Percentiles rank a stretch among this genome's conserved stretches.
Conservation (phyloP, 371 early-diverging fungal species). For the Circinella umbellata region DNA sequence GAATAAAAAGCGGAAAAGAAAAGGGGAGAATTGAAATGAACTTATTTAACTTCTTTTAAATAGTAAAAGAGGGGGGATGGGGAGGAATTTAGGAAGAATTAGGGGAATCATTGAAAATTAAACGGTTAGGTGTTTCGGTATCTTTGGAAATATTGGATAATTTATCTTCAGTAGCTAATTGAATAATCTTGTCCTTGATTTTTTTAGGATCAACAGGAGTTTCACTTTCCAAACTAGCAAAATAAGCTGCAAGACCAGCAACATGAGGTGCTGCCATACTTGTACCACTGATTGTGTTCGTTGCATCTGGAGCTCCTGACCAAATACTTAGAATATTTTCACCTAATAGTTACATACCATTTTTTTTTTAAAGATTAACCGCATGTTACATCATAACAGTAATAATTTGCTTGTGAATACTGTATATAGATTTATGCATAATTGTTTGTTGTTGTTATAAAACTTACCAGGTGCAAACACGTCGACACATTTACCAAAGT, state of each 20-base stretch:
- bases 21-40: too few relatives aligned
- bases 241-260: slow-evolving; percentile 94
- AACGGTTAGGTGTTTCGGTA: slow-evolving; percentile 75
- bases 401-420: too few relatives aligned
- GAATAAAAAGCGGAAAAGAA: too few relatives aligned
- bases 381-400: too few relatives aligned
- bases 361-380: too few relatives aligned
- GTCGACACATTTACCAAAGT: slow-evolving; percentile 93
- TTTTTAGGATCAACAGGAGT: slow-evolving; percentile 61
- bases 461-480: slow-evolving; percentile 96
- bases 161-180: slow-evolving; percentile 63
- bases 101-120: slow-evolving; percentile 67
- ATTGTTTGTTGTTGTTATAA: slow-evolving; percentile 66
- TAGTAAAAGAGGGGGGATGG: too few relatives aligned
- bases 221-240: slow-evolving; percentile 62
- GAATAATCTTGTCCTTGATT: slow-evolving; percentile 72
- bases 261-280: slow-evolving; percentile 91
- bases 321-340: slow-evolving; percentile 87
- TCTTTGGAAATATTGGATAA: slow-evolving; percentile 63
- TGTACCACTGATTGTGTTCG: slow-evolving; percentile 97
- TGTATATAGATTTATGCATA: not conserved
- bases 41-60: too few relatives aligned
- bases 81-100: not conserved
- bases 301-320: slow-evolving; percentile 77
- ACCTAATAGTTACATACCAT: slow-evolving; percentile 1